phyloP scores from a whole-genome alignment of 2,329 filamentous ascomycete species.

The Aspergillus fructus region DNA sequence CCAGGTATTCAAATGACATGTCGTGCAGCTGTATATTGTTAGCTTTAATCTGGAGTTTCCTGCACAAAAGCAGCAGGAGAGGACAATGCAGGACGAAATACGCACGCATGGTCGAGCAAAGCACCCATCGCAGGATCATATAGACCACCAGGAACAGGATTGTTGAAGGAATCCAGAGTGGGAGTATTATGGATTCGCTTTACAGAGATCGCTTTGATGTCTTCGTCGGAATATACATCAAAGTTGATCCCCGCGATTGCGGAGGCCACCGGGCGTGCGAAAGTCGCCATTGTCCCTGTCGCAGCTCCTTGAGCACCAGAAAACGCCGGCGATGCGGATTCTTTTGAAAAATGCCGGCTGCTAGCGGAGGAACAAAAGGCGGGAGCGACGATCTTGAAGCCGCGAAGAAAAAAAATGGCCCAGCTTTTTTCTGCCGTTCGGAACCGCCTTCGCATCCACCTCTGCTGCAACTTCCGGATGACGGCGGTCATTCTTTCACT shows the following conservation, averaged over 20 bases:
- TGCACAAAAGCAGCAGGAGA: constrained; percentile 9
- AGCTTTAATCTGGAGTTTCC: constrained; percentile 18
- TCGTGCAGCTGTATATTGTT: constrained; percentile 68
- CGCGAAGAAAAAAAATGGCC: constrained; percentile 30
- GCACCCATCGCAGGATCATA: constrained; percentile 91
- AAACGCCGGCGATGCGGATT: constrained; percentile 29
- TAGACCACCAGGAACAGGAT: constrained; percentile 84
- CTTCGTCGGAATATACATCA: constrained; percentile 74
- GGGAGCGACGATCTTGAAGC: constrained; percentile 29
- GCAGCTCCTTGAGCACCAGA: constrained; percentile 36
- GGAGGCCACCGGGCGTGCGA: constrained; percentile 75
- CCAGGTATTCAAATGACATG: constrained; percentile 79
- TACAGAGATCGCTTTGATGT: constrained; percentile 87
- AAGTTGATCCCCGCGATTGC: constrained; percentile 87
- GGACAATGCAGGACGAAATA: constrained; percentile 16
- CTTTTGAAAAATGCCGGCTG: constrained; percentile 15
- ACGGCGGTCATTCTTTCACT: not conserved
- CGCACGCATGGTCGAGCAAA: constrained; percentile 80
- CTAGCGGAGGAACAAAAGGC: constrained; percentile 23
- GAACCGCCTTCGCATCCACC: constrained; percentile 30
- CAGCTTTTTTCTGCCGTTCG: constrained; percentile 40
- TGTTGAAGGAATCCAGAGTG: constrained; percentile 90
- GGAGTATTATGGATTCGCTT: constrained; percentile 89
- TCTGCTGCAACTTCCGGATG: constrained; percentile 11
- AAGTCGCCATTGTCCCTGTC: constrained; percentile 43